Conservation (phyloP, 2,329 filamentous ascomycete genomes). For the Hypocreales sp. region DNA sequence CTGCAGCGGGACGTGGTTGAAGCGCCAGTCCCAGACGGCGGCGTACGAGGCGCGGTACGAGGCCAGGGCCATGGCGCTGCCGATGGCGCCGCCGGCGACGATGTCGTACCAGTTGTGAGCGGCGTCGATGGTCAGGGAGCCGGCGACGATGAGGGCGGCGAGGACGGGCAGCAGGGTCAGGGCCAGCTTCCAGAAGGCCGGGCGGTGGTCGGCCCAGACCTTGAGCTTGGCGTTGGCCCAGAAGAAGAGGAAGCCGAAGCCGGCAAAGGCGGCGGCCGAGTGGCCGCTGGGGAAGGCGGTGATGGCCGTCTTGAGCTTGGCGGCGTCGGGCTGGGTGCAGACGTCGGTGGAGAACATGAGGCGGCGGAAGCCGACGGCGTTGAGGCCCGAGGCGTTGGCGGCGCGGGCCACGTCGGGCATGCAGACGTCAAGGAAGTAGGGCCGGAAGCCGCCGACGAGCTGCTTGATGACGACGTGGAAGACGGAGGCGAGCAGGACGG, state of each 20-base stretch:
- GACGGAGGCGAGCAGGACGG: conserved; percentile 41
- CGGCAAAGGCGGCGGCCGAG: conserved; percentile 47
- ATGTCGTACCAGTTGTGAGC: conserved; percentile 60
- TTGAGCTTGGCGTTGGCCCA: conserved; percentile 62
- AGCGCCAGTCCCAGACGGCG: conserved; percentile 53
- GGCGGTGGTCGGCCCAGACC: conserved; percentile 50
- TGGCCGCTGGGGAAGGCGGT: conserved; percentile 56
- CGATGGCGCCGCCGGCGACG: conserved; percentile 46
- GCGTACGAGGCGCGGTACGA: conserved; percentile 53
- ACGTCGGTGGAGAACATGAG: conserved; percentile 51
- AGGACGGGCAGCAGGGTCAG: conserved; percentile 43
- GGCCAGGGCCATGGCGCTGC: conserved; percentile 44
- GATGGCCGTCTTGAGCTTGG: conserved; percentile 42
- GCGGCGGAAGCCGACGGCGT: conserved; percentile 33
- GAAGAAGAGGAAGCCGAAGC: conserved; percentile 47
- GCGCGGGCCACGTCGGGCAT: conserved; percentile 35
- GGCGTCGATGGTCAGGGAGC: conserved; percentile 46
- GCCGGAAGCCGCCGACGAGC: conserved; percentile 47
- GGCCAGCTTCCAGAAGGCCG: conserved; percentile 51
- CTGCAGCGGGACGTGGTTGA: conserved; percentile 49
- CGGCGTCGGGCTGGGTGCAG: conserved; percentile 39
- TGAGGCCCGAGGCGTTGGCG: conserved; percentile 20
- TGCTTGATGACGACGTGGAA: conserved; percentile 54
- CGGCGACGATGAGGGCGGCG: conserved; percentile 41
- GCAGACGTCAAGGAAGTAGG: conserved; percentile 50